Evolutionary conservation across 1,284 basidiomycete genomes (phyloP), one percentile per base, ranked within the genome.

Genomic region (Naganishia sp.): DNA sequence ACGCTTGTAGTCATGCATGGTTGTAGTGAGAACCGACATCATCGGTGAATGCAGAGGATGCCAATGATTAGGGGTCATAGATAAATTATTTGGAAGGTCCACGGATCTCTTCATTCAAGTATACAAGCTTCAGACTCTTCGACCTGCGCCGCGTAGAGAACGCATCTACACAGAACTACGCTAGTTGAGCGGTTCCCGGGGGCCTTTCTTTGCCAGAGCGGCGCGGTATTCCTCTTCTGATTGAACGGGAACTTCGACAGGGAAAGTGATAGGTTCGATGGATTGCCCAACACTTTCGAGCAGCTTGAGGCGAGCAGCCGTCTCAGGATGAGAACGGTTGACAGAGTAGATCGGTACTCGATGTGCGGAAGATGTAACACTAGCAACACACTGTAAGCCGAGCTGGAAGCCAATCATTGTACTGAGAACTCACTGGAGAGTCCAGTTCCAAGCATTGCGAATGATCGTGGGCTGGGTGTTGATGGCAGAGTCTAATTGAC

Each of bases 401-500:
- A 23, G 18, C n/a, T 25, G 23, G 42, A 49, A 21, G 15, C 59
- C 13, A n/a, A 44, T 23, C 21, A 16, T 11, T 33, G 1, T 2
- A 15, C 13, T 21, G 6, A 39, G 21, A n/a, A 49, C 63, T 18
- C 28, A 65, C 63, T 85, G 84, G 44, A 85, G 75, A 56, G 84
- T 84, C 84, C 83, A 84, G 74, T 83, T 85, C 55, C 66, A 68
- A 15, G 52, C 59, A 53, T 52, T 53, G 25, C 64, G 36, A 25
- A 85, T 82, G 68, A 81, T 84, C 1, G 84, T 85, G 23, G 84
- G 85, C 70, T 85, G 82, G 4, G 84, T 85, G 71, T 86, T 85
- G 75, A 83, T 84, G 9, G 83, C 83, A 18, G 43, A 46, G 16
- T 65, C 63, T 65, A 28, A 39, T 39, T 28, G 36, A 13, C 54